Evolutionary conservation across 2,329 filamentous ascomycete species (phyloP), one percentile per base, ranked within the genome.

Genomic region (Colletotrichum paranaense): DNA sequence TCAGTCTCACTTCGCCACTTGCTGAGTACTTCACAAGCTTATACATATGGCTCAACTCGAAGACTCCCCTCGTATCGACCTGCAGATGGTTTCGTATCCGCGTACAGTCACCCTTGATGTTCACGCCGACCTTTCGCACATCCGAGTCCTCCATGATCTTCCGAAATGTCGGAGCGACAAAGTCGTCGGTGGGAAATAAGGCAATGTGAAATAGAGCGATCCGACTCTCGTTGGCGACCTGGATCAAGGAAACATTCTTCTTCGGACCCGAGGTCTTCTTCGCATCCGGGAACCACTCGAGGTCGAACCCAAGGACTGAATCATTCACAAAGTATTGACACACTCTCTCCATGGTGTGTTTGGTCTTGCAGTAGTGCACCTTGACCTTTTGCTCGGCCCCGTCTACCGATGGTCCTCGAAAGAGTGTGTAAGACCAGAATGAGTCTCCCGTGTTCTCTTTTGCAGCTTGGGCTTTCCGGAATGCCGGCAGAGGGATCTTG

Each of bases 161-260:
- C 74, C 88, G 91, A 60, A 98, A 87, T 0, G 91, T 89, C 0
- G 94, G 93, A 1, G 92, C 88, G n/a, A 95, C 87, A 30, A 96
- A 85, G 26, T 92, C 88, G 7, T 83, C 82, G 9, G 78, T 82
- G 2, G 85, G 81, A 77, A 90, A 94, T 2, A 92, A 77, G 3
- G 94, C 93, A 65, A 98, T 82, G 76, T 98, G 96, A 76, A 98
- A 95, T 0, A 98, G 87, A 0, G 88, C 94, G 62, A 98, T 92
- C 16, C 91, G 92, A 74, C 92, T 90, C 56, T 93, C 89, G 73
- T 91, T 93, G 1, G 95, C 94, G 26, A 98, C 81, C 81, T 98
- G 96, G 56, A 98, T 92, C 49, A 98, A 82, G 0, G 94, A 95
- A 7, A 97, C 89, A 74, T 95, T 94, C 64, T 88, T 86, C 75